Conservation (phyloP, 1,284 basidiomycete species). For the Moesziomyces parantarcticus region DNA sequence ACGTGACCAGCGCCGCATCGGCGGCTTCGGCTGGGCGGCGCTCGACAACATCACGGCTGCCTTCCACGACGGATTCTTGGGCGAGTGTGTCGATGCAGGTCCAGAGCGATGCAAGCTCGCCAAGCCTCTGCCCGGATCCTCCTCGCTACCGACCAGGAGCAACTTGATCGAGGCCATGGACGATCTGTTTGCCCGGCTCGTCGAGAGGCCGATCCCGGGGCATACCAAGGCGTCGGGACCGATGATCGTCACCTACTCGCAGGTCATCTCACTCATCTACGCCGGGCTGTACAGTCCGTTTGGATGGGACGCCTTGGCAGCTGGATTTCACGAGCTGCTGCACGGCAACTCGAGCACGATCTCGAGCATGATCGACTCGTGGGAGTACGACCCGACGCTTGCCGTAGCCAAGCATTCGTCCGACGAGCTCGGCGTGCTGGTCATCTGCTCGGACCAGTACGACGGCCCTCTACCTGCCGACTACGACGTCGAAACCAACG, state of each 20-base stretch:
- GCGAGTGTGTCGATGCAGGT: constrained; percentile 43
- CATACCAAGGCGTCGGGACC: constrained; percentile 21
- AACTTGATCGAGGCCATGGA: constrained; percentile 17
- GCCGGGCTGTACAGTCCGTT: constrained; percentile 21
- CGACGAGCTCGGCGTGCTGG: constrained; percentile 30
- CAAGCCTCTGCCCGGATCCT: neutral
- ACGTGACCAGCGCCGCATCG: constrained; percentile 25
- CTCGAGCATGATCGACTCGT: constrained; percentile 22
- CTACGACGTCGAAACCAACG: constrained; percentile 17
- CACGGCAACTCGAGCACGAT: constrained; percentile 26
- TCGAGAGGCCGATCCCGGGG: constrained; percentile 23
- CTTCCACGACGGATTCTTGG: constrained; percentile 41
- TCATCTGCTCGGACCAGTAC: constrained; percentile 47
- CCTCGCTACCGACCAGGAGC: neutral
- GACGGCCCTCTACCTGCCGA: constrained; percentile 12
- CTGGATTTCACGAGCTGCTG: constrained; percentile 19
- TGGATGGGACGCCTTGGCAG: constrained; percentile 21
- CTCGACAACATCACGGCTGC: constrained; percentile 44
- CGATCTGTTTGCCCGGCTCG: constrained; percentile 17
- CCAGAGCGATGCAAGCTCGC: constrained; percentile 32
- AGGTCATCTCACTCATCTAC: constrained; percentile 34
- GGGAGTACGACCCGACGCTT: constrained; percentile 32
- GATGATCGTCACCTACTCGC: constrained; percentile 33
- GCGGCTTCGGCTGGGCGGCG: constrained; percentile 36
- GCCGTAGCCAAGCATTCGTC: constrained; percentile 5